phyloP scores from a whole-genome alignment of 2,329 filamentous ascomycete genomes.

The Colletotrichum caudatum region DNA sequence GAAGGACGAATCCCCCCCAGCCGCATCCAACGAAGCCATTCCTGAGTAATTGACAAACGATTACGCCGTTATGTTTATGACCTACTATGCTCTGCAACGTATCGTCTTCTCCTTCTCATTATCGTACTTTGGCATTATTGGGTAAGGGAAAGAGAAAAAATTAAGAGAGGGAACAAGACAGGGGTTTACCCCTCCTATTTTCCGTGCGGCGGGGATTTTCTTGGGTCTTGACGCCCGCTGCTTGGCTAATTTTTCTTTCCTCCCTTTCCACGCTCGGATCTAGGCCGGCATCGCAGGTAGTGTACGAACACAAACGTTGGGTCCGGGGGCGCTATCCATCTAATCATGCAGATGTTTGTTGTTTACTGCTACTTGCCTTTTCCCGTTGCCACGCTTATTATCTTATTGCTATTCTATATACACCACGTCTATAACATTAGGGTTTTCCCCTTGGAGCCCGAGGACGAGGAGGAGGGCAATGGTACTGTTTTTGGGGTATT shows the following conservation, averaged over 20 bases:
- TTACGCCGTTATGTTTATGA: constrained; percentile 41
- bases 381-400: constrained; percentile 8
- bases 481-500: neutral
- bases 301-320: constrained; percentile 22
- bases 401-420: constrained; percentile 8
- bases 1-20: constrained; percentile 59
- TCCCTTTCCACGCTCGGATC: constrained; percentile 1
- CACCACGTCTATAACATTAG: constrained; percentile 16
- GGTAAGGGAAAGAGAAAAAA: constrained; percentile 15
- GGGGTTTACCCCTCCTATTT: constrained; percentile 15
- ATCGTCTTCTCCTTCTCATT: constrained; percentile 18
- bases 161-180: constrained; percentile 16
- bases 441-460: neutral
- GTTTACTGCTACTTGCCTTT: constrained; percentile 16
- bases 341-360: constrained; percentile 6
- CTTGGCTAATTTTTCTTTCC: constrained; percentile 4
- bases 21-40: constrained; percentile 32
- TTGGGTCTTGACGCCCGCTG: constrained; percentile 17
- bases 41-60: constrained; percentile 40
- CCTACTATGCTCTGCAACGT: constrained; percentile 31
- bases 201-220: neutral
- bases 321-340: constrained; percentile 18
- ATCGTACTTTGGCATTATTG: constrained; percentile 30
- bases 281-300: constrained; percentile 26
- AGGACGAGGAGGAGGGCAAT: neutral